Conservation (phyloP, 495 filamentous ascomycete genomes). For the Venustampulla echinocandica region DNA sequence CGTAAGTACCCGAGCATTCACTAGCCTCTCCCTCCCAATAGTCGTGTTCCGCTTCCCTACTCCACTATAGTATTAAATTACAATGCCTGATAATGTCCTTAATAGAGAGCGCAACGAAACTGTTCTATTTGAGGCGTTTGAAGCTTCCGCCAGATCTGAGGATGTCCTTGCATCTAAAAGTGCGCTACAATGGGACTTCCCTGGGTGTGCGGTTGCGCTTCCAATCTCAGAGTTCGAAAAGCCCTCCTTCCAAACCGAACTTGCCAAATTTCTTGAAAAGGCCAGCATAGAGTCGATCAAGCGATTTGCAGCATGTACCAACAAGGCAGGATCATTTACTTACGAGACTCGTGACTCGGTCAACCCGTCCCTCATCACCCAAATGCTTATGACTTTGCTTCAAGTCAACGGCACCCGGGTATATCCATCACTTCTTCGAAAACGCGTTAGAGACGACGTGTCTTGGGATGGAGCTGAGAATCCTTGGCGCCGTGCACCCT, state of each 20-base stretch:
- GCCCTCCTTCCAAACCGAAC: constrained; percentile 34
- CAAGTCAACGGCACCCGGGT: constrained; percentile 31
- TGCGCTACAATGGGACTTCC: constrained; percentile 44
- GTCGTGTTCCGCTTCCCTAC: background rate
- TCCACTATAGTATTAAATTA: no score
- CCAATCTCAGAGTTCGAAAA: constrained; percentile 30
- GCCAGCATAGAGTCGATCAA: constrained; percentile 48
- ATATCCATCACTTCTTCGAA: constrained; percentile 25
- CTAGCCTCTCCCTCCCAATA: background rate
- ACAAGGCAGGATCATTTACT: constrained; percentile 39
- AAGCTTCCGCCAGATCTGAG: constrained; percentile 36
- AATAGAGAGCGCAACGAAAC: constrained; percentile 11
- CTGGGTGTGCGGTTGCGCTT: constrained; percentile 32
- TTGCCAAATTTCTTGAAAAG: constrained; percentile 49
- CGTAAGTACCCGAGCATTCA: constrained; percentile 6
- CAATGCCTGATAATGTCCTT: background rate
- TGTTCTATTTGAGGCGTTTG: constrained; percentile 42
- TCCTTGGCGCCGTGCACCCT: constrained; percentile 28
- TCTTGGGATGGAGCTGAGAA: constrained; percentile 23
- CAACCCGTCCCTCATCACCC: constrained; percentile 38
- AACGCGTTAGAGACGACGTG: constrained; percentile 44
- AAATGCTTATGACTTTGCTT: constrained; percentile 41
- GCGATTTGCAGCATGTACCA: constrained; percentile 37
- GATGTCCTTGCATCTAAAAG: constrained; percentile 32
- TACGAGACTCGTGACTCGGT: constrained; percentile 46